Conservation (phyloP, 2,329 filamentous ascomycete genomes). For the Aspergillus flavus region DNA sequence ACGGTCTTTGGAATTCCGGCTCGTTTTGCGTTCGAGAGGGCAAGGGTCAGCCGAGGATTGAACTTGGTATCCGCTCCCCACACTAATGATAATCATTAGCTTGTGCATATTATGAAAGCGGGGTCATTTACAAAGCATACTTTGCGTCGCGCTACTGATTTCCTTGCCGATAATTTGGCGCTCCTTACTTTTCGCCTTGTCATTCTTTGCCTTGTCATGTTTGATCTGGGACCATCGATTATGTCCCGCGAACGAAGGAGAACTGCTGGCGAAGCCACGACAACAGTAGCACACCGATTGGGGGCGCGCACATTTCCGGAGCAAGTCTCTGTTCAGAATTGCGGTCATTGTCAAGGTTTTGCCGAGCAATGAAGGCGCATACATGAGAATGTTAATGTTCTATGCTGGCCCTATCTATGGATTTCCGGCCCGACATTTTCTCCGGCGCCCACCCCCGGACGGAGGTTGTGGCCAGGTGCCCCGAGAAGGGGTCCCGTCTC, state of each 20-base stretch:
- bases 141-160: slow-evolving; percentile 74
- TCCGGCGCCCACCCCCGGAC: slow-evolving; percentile 32
- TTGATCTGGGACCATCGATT: slow-evolving; percentile 96
- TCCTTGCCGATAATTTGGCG: slow-evolving; percentile 70
- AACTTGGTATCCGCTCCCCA: slow-evolving; percentile 72
- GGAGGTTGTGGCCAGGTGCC: slow-evolving; percentile 23
- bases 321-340: slow-evolving; percentile 25
- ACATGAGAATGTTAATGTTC: background rate
- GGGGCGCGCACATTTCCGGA: slow-evolving; percentile 15
- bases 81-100: slow-evolving; percentile 51
- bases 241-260: slow-evolving; percentile 66
- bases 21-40: slow-evolving; percentile 79
- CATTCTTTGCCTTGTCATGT: slow-evolving; percentile 88
- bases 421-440: slow-evolving; percentile 33
- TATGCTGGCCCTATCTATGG: slow-evolving; percentile 16
- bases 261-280: slow-evolving; percentile 53
- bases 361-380: background rate
- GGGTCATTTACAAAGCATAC: slow-evolving; percentile 47
- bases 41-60: slow-evolving; percentile 75
- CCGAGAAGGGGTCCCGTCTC: slow-evolving; percentile 18
- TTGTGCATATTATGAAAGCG: background rate
- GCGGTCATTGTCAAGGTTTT: slow-evolving; percentile 26
- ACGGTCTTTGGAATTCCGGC: slow-evolving; percentile 79
- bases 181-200: slow-evolving; percentile 71
- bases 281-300: slow-evolving; percentile 28